Percentiles rank a stretch among this genome's conserved stretches.
Conservation (phyloP, 2,329 filamentous ascomycete species). For the Colletotrichum lindemuthianum region DNA sequence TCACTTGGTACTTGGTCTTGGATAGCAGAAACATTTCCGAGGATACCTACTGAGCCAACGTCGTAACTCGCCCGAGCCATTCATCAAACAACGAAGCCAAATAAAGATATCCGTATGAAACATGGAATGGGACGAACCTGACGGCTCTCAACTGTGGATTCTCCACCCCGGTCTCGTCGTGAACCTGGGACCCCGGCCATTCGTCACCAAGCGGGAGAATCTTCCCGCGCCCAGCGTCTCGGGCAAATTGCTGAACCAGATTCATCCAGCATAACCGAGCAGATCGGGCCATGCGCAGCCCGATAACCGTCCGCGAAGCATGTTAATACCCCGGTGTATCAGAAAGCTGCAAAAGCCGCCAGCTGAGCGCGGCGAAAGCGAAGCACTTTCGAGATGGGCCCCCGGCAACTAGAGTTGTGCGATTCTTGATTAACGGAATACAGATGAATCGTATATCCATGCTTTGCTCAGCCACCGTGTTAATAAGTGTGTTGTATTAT, state of each 20-base stretch:
- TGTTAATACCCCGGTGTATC: background rate
- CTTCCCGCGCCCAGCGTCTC: slow-evolving; percentile 17
- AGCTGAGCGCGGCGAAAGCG: background rate
- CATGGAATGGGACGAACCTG: too few species aligned
- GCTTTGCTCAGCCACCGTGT: background rate
- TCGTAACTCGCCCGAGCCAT: too few species aligned
- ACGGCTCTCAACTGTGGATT: background rate
- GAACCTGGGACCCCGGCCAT: background rate
- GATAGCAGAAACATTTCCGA: too few species aligned
- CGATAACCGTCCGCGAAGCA: background rate
- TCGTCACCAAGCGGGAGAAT: background rate
- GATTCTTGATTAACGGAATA: slow-evolving; percentile 2
- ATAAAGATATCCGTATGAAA: too few species aligned
- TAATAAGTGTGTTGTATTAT: background rate
- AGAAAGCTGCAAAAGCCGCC: background rate
- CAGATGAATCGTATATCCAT: slow-evolving; percentile 18
- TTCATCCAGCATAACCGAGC: slow-evolving; percentile 2
- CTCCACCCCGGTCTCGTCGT: background rate
- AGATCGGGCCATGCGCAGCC: slow-evolving; percentile 10
- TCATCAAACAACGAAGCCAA: too few species aligned
- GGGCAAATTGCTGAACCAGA: slow-evolving; percentile 2
- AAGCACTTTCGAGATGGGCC: slow-evolving; percentile 1
- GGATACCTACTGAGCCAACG: too few species aligned
- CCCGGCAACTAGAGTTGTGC: slow-evolving; percentile 22
- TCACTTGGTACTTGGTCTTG: too few species aligned